Evolutionary conservation across 495 filamentous ascomycete species (phyloP), one percentile per base, ranked within the genome.

Genomic region (Lasiosphaeris hirsuta): DNA sequence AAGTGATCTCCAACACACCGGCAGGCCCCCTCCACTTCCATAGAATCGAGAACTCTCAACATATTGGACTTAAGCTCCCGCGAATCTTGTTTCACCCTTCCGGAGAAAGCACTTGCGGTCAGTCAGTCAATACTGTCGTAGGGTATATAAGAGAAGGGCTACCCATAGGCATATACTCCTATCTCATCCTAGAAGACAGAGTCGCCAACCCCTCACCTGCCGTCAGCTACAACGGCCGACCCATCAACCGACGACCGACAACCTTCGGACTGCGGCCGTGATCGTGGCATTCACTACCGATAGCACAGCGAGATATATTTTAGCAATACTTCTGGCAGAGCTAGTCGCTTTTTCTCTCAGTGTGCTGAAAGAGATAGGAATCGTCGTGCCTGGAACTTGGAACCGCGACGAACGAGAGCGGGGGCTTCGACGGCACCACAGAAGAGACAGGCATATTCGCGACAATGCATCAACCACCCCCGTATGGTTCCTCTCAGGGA

Each of bases 391-490:
- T 19, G 42, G 13, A 18, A 23, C 15, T 19, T 15, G 42, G 23
- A 45, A 23, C 42, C 15, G 40, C 23, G 23, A 42, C 40, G 7
- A 17, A n/a, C 14, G 41, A 43, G 14, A 43, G 41, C 41, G 41
- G 41, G 18, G 42, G 17, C 42, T 45, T 23, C 23, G 42, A 45
- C 14, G 19, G 42, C 17, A 45, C 42, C 17, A 23, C 23, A 30
- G 23, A 30, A 30, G 23, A 30, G 42, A 45, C 42, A 45, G 23
- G 10, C 17, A 45, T 15, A 23, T 15, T 17, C 18, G 18, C 42
- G 5, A 23, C 42, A 17, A 45, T 55, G 52, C 52, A 55, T 47
- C 52, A 55, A 55, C 52, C 52, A 55, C 35, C 52, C n/a, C 23
- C 23, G 5, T 55, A 55, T 37, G 41, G 23, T 18, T 23, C 42